Conservation (phyloP, 257 asterid genomes). For the Fraxinus americana region DNA sequence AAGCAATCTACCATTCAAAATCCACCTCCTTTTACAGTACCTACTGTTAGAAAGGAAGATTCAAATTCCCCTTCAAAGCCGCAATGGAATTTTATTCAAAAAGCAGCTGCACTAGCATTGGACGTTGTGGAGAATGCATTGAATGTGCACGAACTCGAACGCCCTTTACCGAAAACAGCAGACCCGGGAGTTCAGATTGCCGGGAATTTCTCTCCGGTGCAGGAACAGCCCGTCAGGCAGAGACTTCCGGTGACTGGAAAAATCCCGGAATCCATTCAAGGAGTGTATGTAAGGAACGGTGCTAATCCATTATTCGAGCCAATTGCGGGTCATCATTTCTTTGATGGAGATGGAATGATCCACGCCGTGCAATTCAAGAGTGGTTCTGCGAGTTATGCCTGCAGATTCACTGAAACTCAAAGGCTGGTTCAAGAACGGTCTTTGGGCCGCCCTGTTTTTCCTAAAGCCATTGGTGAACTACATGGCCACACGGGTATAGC, state of each 20-base stretch:
- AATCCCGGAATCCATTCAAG: conserved; percentile 66
- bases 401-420: conserved; percentile 88
- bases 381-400: conserved; percentile 78
- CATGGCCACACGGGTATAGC: conserved; percentile 98
- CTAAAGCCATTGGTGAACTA: conserved; percentile 92
- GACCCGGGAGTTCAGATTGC: conserved; percentile 84
- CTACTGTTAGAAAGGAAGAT: conserved; percentile 2
- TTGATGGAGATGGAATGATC: conserved; percentile 98
- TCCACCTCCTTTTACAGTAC: neutral
- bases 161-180: conserved; percentile 80
- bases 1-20: conserved; percentile 37
- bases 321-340: conserved; percentile 87
- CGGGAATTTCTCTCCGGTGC: conserved; percentile 90
- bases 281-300: conserved; percentile 85
- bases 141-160: conserved; percentile 58
- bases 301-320: conserved; percentile 91
- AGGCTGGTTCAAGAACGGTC: conserved; percentile 69
- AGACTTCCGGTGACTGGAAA: conserved; percentile 62
- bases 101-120: conserved; percentile 73
- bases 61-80: conserved; percentile 31
- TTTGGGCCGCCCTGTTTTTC: conserved; percentile 84
- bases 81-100: conserved; percentile 69
- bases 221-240: conserved; percentile 65
- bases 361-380: conserved; percentile 69
- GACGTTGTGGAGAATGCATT: conserved; percentile 74